Conservation (phyloP, 2,329 filamentous ascomycete genomes). For the Ploettnerulaceae sp. region DNA sequence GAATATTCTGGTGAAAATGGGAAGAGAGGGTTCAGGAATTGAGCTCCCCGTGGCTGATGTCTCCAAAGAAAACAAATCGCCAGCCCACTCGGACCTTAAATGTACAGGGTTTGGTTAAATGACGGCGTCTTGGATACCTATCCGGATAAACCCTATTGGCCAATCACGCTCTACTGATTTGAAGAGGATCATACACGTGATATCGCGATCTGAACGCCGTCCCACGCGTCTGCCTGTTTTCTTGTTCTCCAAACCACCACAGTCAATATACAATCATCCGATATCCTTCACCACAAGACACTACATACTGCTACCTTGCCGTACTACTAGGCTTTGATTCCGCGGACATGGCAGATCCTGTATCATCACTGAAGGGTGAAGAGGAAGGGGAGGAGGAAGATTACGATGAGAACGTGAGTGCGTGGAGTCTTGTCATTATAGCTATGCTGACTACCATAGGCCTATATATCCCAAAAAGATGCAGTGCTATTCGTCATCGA, state of each 20-base stretch:
- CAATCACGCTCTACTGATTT: constrained; percentile 9
- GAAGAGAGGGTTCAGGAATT: too few relatives aligned
- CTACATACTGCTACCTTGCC: too few relatives aligned
- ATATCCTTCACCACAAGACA: too few relatives aligned
- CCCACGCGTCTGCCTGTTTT: constrained; percentile 19
- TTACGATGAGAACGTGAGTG: constrained; percentile 56
- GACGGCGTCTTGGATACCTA: not conserved
- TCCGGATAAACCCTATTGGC: not conserved
- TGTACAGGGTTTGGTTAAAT: constrained; percentile 8
- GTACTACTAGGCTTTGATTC: too few relatives aligned
- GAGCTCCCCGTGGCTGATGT: too few relatives aligned
- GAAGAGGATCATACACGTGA: constrained; percentile 10
- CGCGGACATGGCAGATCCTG: constrained; percentile 1
- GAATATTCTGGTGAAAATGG: too few relatives aligned
- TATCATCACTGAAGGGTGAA: constrained; percentile 30
- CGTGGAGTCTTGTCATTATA: not conserved
- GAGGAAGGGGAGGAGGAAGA: constrained; percentile 69
- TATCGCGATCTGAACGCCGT: not conserved
- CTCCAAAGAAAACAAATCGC: too few relatives aligned
- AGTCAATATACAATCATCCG: too few relatives aligned
- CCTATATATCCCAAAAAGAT: constrained; percentile 90
- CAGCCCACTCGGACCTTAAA: constrained; percentile 2
- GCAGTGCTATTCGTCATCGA: constrained; percentile 97
- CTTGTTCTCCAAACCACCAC: not conserved
- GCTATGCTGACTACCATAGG: constrained; percentile 42